A percentile compares a stretch with the other conserved stretches of the same genome.
Conservation (phyloP, 768 basidiomycete genomes). For the Termitomyces sp. region DNA sequence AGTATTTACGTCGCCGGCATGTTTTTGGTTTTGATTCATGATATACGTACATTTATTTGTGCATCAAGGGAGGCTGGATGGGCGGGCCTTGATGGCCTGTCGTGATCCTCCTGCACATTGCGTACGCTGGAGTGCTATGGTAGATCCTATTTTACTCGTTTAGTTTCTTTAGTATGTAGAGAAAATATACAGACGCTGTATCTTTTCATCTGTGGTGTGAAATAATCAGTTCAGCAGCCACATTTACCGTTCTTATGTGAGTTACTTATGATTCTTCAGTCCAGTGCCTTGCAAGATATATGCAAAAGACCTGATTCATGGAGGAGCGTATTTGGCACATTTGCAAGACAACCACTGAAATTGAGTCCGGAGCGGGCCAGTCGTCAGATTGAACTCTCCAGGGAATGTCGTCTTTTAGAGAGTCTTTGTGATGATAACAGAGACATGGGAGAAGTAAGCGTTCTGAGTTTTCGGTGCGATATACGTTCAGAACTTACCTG, state of each 20-base stretch:
- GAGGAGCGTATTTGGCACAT: no score
- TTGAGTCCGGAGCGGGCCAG: no score
- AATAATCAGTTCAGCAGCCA: not conserved
- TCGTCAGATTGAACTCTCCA: no score
- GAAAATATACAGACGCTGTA: not conserved
- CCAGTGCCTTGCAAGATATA: no score
- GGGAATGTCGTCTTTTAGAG: constrained; percentile 25
- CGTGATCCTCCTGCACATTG: constrained; percentile 9
- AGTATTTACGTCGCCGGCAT: constrained; percentile 17
- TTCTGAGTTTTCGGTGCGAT: constrained; percentile 53
- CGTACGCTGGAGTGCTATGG: constrained; percentile 13
- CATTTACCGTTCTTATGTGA: no score
- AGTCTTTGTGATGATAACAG: constrained; percentile 53
- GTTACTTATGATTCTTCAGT: no score
- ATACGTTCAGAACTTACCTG: no score
- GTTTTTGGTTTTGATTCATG: constrained; percentile 6
- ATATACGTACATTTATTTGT: constrained; percentile 4
- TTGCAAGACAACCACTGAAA: no score
- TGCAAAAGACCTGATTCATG: no score
- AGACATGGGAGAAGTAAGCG: constrained; percentile 71
- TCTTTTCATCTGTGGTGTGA: constrained; percentile 24
- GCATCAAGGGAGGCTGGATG: constrained; percentile 6
- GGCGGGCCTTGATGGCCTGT: constrained; percentile 12
- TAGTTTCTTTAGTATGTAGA: not conserved
- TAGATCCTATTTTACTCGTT: constrained; percentile 7